phyloP scores from a whole-genome alignment of 768 basidiomycete species.

The Rhodotorula babjevae region DNA sequence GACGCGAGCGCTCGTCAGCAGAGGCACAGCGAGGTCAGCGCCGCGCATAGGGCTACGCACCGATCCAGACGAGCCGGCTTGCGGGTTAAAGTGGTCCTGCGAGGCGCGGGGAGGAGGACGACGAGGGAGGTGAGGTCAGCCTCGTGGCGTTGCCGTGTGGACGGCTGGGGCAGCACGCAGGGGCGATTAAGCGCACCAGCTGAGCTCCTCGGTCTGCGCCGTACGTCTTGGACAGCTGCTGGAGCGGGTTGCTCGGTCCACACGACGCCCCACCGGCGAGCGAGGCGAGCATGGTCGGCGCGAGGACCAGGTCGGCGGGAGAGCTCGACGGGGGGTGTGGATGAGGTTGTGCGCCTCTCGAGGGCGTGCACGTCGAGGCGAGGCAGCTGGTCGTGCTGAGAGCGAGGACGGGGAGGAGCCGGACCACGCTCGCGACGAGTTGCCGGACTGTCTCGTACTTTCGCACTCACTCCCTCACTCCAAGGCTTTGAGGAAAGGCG shows the following conservation, averaged over 20 bases:
- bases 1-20: conserved; percentile 45
- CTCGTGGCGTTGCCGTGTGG: not conserved
- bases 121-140: conserved; percentile 2
- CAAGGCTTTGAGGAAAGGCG: no score
- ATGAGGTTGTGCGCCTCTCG: no score
- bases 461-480: no score
- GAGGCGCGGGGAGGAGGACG: no score
- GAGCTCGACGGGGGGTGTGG: no score
- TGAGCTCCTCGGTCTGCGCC: conserved; percentile 72
- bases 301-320: no score
- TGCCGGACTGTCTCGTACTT: no score
- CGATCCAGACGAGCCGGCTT: conserved; percentile 60
- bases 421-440: no score
- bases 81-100: conserved; percentile 63
- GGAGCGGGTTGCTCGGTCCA: conserved; percentile 77
- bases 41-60: not conserved
- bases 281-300: conserved; percentile 56
- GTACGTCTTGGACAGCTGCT: conserved; percentile 70
- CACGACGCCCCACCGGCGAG: conserved; percentile 73
- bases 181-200: conserved; percentile 55
- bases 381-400: no score
- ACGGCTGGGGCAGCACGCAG: not conserved
- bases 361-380: no score
- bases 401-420: no score
- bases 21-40: no score